phyloP scores from a whole-genome alignment of 108 stramenopile species.

The Fragilariopsis cylindrus region DNA sequence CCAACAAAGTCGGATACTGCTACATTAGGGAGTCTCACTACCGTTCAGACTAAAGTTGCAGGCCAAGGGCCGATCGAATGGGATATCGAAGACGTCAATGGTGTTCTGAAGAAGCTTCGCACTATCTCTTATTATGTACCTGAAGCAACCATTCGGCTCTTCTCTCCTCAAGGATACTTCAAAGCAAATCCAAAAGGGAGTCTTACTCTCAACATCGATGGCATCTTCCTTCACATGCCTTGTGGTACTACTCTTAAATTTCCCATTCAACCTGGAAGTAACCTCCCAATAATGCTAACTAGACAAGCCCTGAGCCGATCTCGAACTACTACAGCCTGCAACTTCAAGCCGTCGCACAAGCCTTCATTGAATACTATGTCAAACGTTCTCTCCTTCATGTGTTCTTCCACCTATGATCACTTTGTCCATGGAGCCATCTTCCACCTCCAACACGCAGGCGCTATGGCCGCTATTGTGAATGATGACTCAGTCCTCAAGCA shows the following conservation, averaged over 20 bases:
- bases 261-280: neutral
- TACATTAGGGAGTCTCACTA: neutral
- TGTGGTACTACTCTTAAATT: neutral
- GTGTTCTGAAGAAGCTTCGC: accelerated
- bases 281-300: neutral
- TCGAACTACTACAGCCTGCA: neutral
- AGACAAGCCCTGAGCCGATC: neutral
- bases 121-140: neutral
- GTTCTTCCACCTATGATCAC: neutral
- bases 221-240: neutral
- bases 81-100: neutral
- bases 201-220: neutral
- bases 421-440: neutral
- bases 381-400: neutral
- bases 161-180: neutral
- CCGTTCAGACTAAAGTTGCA: neutral
- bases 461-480: neutral
- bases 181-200: neutral
- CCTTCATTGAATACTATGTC: neutral
- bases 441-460: neutral
- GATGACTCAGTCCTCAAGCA: neutral
- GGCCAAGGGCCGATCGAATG: neutral
- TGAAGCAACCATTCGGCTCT: neutral
- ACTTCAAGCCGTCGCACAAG: neutral
- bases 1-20: neutral